phyloP scores from a whole-genome alignment of 78 protist species.

The Emiliania huxleyi region DNA sequence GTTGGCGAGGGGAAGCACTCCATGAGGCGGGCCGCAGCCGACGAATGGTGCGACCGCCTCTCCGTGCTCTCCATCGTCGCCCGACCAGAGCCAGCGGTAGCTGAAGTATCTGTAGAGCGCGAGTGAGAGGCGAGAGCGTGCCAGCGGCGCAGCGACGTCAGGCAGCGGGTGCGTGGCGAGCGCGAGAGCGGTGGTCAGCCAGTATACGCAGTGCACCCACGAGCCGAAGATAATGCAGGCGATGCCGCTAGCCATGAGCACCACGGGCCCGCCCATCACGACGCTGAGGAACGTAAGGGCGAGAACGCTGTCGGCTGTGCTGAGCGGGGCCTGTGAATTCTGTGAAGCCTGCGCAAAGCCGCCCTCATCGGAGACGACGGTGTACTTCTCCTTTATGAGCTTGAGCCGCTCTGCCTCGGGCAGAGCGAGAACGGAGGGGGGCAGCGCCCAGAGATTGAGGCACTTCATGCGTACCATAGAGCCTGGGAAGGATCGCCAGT shows the following conservation, averaged over 20 bases:
- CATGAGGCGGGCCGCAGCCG: constrained; percentile 23
- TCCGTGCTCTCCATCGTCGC: not conserved
- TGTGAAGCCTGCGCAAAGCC: too few relatives aligned
- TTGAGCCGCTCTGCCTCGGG: too few relatives aligned
- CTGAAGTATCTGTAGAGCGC: not conserved
- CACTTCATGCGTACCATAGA: too few relatives aligned
- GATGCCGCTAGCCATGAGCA: not conserved
- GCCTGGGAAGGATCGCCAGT: too few relatives aligned
- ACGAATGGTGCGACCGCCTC: not conserved
- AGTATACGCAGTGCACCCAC: not conserved
- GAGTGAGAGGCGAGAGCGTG: not conserved
- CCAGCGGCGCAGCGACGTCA: not conserved
- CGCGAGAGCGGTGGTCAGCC: not conserved
- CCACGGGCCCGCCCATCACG: not conserved
- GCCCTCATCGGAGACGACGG: too few relatives aligned
- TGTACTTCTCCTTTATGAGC: too few relatives aligned
- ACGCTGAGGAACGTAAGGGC: not conserved
- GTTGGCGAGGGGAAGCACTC: constrained; percentile 16
- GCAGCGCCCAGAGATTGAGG: too few relatives aligned
- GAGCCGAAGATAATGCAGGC: not conserved
- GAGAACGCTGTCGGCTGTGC: too few relatives aligned
- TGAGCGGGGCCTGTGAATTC: too few relatives aligned
- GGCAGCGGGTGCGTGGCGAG: not conserved
- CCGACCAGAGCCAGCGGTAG: not conserved
- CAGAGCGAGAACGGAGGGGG: too few relatives aligned